Evolutionary conservation across 176 grass and related monocot genomes (phyloP).

Genomic region (Triticum dicoccoides): DNA sequence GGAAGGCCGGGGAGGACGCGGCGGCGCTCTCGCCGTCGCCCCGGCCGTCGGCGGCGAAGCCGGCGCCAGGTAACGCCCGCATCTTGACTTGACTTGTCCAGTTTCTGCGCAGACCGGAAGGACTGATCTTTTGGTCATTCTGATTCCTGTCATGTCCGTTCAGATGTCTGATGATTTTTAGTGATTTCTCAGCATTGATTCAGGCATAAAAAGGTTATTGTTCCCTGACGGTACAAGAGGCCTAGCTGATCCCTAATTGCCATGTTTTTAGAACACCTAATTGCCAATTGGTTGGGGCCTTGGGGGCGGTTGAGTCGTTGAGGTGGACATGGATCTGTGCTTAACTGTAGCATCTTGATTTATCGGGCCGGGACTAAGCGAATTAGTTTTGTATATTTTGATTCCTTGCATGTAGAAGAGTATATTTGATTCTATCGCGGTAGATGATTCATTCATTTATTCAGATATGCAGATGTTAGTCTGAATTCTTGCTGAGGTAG

Average conservation of each 20-base stretch:
- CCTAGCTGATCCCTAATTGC: background rate
- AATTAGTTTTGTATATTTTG: background rate
- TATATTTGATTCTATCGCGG: background rate
- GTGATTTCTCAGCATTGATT: background rate
- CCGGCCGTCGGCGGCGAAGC: conserved; percentile 9
- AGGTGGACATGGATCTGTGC: background rate
- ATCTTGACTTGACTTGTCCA: background rate
- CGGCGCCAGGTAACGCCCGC: conserved; percentile 29
- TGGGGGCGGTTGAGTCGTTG: background rate
- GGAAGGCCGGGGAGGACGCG: conserved; percentile 38
- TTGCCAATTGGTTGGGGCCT: background rate
- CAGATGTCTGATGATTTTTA: background rate
- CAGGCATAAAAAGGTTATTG: background rate
- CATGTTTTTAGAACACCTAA: background rate
- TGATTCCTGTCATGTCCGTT: background rate
- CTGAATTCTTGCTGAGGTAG: conserved; percentile 3
- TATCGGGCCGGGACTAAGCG: background rate
- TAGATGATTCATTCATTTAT: background rate
- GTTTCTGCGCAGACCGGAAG: background rate
- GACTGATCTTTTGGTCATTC: background rate
- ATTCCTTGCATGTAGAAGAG: background rate
- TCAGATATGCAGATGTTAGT: background rate
- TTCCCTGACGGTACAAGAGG: background rate
- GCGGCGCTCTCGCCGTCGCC: conserved; percentile 46
- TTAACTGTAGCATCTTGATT: conserved; percentile 8